Evolutionary conservation across 2,329 filamentous ascomycete species (phyloP).

Genomic region (Penicillium glabrum): DNA sequence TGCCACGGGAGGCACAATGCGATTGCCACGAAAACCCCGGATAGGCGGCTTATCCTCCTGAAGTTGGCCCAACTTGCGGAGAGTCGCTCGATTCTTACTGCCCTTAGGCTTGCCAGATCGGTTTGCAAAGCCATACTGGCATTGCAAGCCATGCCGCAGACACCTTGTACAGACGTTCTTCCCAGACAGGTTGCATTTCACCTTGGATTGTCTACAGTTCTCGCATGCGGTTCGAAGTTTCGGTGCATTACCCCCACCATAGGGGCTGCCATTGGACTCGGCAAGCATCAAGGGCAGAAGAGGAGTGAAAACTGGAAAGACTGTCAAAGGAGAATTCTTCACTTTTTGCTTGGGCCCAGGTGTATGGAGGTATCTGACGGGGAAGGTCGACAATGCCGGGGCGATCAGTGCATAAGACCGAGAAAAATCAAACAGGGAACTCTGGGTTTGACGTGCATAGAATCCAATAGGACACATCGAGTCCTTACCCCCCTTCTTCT

Average conservation of each 20-base stretch:
- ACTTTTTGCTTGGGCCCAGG: neutral
- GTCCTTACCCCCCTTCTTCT: neutral
- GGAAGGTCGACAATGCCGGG: slow-evolving; percentile 3
- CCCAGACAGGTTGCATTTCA: slow-evolving; percentile 39
- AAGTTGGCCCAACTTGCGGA: slow-evolving; percentile 37
- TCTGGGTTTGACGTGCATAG: slow-evolving; percentile 3
- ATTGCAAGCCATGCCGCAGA: slow-evolving; percentile 37
- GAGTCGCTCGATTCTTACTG: slow-evolving; percentile 39
- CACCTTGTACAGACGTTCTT: slow-evolving; percentile 39
- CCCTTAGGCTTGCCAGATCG: slow-evolving; percentile 42
- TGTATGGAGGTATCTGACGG: neutral
- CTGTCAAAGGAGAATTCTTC: neutral
- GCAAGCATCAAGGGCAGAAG: slow-evolving; percentile 25
- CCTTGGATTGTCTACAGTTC: slow-evolving; percentile 41
- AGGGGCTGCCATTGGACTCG: slow-evolving; percentile 24
- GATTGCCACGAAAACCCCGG: slow-evolving; percentile 17
- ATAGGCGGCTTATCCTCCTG: slow-evolving; percentile 30
- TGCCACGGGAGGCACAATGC: slow-evolving; percentile 10
- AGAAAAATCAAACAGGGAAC: neutral
- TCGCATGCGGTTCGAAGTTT: slow-evolving; percentile 41
- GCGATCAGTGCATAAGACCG: slow-evolving; percentile 2
- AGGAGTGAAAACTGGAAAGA: neutral
- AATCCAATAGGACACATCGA: slow-evolving; percentile 10
- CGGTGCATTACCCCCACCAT: slow-evolving; percentile 28
- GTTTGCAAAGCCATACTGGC: slow-evolving; percentile 39